These are phyloP conservation scores for Dispira simplex DNA, from an alignment of 192 early-diverging fungal species.

Conservation along the genomic window DNA sequence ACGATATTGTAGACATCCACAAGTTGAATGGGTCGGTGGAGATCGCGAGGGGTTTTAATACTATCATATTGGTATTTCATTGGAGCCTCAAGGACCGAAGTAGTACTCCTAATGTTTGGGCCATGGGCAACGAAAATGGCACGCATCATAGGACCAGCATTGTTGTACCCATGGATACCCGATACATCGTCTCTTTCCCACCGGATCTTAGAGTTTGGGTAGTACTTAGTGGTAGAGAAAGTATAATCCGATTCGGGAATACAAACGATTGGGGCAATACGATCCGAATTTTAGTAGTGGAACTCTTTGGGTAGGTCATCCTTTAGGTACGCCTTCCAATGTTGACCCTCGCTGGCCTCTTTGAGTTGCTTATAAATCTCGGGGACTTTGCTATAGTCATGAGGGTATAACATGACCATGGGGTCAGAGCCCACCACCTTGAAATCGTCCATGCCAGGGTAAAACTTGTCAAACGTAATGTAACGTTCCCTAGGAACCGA, in stretches of 20 bases:
- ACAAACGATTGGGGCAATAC: constrained; percentile 60
- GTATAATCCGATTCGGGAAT: constrained; percentile 50
- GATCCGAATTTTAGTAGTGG: constrained; percentile 44
- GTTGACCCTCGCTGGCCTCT: constrained; percentile 26
- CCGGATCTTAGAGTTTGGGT: neutral
- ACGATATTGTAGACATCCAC: too few relatives aligned
- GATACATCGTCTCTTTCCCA: constrained; percentile 14
- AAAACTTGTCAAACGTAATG: constrained; percentile 61
- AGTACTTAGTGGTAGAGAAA: constrained; percentile 22
- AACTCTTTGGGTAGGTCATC: constrained; percentile 57
- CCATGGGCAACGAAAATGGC: constrained; percentile 73
- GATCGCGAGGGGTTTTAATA: too few relatives aligned
- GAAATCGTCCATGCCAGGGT: constrained; percentile 35
- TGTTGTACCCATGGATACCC: constrained; percentile 81
- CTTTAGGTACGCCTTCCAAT: constrained; percentile 46
- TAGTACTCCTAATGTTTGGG: constrained; percentile 28
- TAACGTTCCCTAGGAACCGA: constrained; percentile 21
- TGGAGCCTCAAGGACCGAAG: too few relatives aligned
- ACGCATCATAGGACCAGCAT: constrained; percentile 57
- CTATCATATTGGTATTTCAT: too few relatives aligned
- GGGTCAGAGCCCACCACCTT: constrained; percentile 40
- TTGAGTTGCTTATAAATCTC: constrained; percentile 38
- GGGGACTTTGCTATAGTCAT: constrained; percentile 19
- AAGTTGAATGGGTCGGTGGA: too few relatives aligned
- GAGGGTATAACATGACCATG: constrained; percentile 44